A percentile compares a stretch with the other conserved stretches of the same genome.
Conservation (phyloP, 495 filamentous ascomycete species). For the Penicillium maclennaniae region DNA sequence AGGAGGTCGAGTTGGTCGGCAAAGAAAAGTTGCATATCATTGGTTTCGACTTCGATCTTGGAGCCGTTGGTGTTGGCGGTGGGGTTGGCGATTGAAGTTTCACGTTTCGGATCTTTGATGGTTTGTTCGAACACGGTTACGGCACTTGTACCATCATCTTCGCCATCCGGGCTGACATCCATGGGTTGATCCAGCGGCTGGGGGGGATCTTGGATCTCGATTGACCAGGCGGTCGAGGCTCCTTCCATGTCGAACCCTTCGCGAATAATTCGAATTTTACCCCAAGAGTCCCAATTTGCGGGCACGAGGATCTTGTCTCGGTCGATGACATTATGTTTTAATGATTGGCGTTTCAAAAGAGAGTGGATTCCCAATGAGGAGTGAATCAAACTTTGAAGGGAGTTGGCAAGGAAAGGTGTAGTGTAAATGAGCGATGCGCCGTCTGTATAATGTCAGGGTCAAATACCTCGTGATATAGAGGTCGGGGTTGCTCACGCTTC, state of each 20-base stretch:
- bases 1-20: slow-evolving; percentile 66
- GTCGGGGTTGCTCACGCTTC: slow-evolving; percentile 58
- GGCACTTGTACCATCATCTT: slow-evolving; percentile 50
- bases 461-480: neutral
- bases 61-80: slow-evolving; percentile 41
- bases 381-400: slow-evolving; percentile 77
- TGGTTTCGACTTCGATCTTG: slow-evolving; percentile 62
- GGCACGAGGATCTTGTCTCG: slow-evolving; percentile 92
- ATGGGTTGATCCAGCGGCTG: slow-evolving; percentile 29
- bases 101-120: slow-evolving; percentile 66
- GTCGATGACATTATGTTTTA: slow-evolving; percentile 95
- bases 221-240: slow-evolving; percentile 76
- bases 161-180: slow-evolving; percentile 18
- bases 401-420: slow-evolving; percentile 71
- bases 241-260: slow-evolving; percentile 92
- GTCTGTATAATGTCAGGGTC: slow-evolving; percentile 50
- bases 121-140: slow-evolving; percentile 74
- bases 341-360: slow-evolving; percentile 71
- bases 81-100: slow-evolving; percentile 48
- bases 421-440: slow-evolving; percentile 91
- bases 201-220: slow-evolving; percentile 64
- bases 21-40: slow-evolving; percentile 80
- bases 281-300: slow-evolving; percentile 98
- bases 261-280: slow-evolving; percentile 89
- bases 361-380: slow-evolving; percentile 87